Base-by-base conservation (phyloP, 257 asterid species). In the Coffea eugenioides region DNA sequence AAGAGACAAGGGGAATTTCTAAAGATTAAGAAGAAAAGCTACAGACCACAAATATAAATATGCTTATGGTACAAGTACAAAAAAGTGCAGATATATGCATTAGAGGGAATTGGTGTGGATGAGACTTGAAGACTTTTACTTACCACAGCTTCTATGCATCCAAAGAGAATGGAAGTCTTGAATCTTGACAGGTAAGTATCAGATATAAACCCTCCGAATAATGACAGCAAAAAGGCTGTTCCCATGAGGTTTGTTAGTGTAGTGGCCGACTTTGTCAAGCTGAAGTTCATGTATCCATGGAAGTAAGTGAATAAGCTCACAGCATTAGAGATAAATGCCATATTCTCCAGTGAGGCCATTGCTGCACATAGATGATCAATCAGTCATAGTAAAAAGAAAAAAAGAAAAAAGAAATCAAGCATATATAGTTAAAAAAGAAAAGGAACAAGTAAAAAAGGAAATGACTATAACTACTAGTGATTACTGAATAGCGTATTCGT, bases 101-200 rank as follows among this genome's bases (percentile, higher is more conserved):
- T 3, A 10, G 61, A 76, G 43, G 45, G 25, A 64, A 11, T 31
- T 31, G 43, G 23, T 67, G 10, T 27, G 66, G 43, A 45, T 6
- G 15, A 77, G n/a, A 59, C 6, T 2, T 31, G 34, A 23, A 69
- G 36, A 39, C 7, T 39, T 65, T 61, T 27, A 74, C 88, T 34
- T 88, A 89, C 96, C 84, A 87, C 21, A 2, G 85, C 83, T 83
- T 91, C 88, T 23, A 87, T 46, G 79, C 86, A 83, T 51, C 90
- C 92, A 43, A 91, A 91, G 75, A 91, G 43, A 64, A 91, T 75
- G 78, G 91, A 80, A 56, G 96, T 88, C 83, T 83, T 89, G 86
- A 91, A 88, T 79, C 96, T 88, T 20, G 93, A 88, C 52, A 89
- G 57, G 81, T 85, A 88, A 16, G 96, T 91, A 57, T 89, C 96